These are phyloP conservation scores for Bocquillonia castaneifolia DNA, from an alignment of 441 rosid genomes.

Conservation along the genomic window DNA sequence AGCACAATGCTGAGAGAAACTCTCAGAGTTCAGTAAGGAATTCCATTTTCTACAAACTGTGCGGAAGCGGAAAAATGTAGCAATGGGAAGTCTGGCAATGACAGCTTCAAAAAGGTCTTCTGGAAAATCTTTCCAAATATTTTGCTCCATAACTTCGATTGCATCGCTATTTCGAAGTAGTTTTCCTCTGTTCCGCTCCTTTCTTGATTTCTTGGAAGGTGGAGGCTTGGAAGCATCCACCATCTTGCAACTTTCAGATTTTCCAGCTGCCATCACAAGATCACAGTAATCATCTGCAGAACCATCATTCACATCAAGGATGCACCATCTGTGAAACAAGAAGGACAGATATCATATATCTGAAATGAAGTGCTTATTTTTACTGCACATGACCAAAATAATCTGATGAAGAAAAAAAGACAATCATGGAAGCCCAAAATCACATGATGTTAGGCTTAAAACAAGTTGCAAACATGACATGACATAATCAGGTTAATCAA, in stretches of 20 bases:
- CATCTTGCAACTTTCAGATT: constrained; percentile 55
- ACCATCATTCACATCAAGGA: constrained; percentile 49
- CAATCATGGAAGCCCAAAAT: background rate
- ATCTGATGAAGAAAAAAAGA: background rate
- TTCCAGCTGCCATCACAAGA: constrained; percentile 71
- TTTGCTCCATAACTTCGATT: constrained; percentile 61
- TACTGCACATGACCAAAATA: background rate
- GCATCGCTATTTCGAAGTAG: constrained; percentile 31
- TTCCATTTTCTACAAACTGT: constrained; percentile 84
- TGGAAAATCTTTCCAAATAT: constrained; percentile 90
- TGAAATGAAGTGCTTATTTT: background rate
- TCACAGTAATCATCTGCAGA: constrained; percentile 63
- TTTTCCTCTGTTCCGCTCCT: constrained; percentile 62
- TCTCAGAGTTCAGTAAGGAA: constrained; percentile 62
- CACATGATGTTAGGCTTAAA: constrained; percentile 2
- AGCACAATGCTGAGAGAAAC: constrained; percentile 68
- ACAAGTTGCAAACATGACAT: background rate
- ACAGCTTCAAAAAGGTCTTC: constrained; percentile 91
- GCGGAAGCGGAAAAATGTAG: constrained; percentile 81
- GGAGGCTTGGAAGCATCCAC: constrained; percentile 70
- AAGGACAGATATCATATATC: constrained; percentile 8
- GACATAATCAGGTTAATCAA: background rate
- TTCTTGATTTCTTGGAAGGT: constrained; percentile 61
- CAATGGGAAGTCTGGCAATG: constrained; percentile 81
- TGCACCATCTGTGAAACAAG: constrained; percentile 55